Conservation (phyloP, 441 rosid genomes). For the Gossypium aridum region DNA sequence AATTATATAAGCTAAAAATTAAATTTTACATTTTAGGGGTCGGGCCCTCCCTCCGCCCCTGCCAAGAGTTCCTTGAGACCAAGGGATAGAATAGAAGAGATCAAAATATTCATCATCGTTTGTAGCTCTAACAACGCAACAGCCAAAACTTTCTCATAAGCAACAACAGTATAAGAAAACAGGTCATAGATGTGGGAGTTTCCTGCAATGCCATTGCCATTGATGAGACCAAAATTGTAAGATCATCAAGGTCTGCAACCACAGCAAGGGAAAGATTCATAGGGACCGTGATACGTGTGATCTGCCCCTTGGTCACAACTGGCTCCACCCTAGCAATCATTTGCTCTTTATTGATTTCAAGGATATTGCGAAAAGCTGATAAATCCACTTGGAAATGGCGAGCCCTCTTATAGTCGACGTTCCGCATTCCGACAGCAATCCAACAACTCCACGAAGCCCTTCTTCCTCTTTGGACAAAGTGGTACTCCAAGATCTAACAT, state of each 20-base stretch:
- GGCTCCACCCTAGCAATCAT: slow-evolving; percentile 93
- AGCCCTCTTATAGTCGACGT: slow-evolving; percentile 94
- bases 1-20: too few relatives aligned
- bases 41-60: too few relatives aligned
- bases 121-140: slow-evolving; percentile 82
- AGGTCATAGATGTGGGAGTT: slow-evolving; percentile 92
- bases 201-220: slow-evolving; percentile 97
- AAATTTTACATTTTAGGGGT: too few relatives aligned
- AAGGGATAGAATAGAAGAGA: slow-evolving; percentile 85
- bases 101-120: slow-evolving; percentile 86
- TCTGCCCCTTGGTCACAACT: slow-evolving; percentile 97
- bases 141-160: slow-evolving; percentile 85
- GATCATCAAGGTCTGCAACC: slow-evolving; percentile 97
- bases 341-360: slow-evolving; percentile 71
- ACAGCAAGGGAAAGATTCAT: slow-evolving; percentile 94
- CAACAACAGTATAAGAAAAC: slow-evolving; percentile 91
- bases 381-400: slow-evolving; percentile 89
- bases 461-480: slow-evolving; percentile 85
- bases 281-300: slow-evolving; percentile 66
- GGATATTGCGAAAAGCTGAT: slow-evolving; percentile 66
- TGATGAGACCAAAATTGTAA: slow-evolving; percentile 93
- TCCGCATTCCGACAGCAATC: slow-evolving; percentile 97
- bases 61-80: slow-evolving; percentile 95
- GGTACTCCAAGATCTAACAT: slow-evolving; percentile 85
- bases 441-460: slow-evolving; percentile 79